Base-by-base conservation (phyloP, 345 rosid genomes). In the Citrus trifoliata region DNA sequence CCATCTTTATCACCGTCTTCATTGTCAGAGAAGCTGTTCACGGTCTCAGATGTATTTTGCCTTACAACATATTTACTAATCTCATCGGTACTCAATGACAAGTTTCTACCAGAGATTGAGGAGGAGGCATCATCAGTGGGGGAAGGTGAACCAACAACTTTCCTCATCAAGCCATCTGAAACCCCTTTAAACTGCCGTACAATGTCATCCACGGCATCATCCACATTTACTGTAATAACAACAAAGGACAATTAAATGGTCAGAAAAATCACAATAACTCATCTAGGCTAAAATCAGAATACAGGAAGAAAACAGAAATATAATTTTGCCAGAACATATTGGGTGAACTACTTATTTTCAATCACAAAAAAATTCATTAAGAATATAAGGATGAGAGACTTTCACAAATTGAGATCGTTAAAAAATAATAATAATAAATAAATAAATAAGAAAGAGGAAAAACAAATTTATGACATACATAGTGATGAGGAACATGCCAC, bases 121-220 rank as follows among this genome's bases (percentile, higher is more conserved):
- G 88, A 78, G 48, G 80, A 82, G 51, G 70, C 75, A 76, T 91
- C 93, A 80, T 71, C 83, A 67, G 81, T 59, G 60, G 83, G 83
- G 38, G 89, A 84, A 71, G 92, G 80, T 37, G 93, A 70, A 78
- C 89, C 91, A 30, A 84, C 93, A 85, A 90, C 97, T 81, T 90
- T 92, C 76, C 90, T 90, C 90, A 90, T 91, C 74, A 90, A 86
- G 79, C 98, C 98, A 88, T 80, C 98, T 40, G 99, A 97, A 82
- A 88, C 98, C 76, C 97, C 99, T 88, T 89, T 92, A 83, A 91
- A 84, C 76, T 93, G 98, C 53, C 97, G 97, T 77, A 94, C 91
- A 78, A 97, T 88, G 85, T 97, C 99, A 71, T 94, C 99, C 84
- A 93, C 85, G 14, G 98, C 98, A 93, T 93, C 99, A 82, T 97